A percentile compares a stretch with the other conserved stretches of the same genome.
Evolutionary conservation across 306 rosid genomes (phyloP).

Genomic region (Abrus pulchellus): DNA sequence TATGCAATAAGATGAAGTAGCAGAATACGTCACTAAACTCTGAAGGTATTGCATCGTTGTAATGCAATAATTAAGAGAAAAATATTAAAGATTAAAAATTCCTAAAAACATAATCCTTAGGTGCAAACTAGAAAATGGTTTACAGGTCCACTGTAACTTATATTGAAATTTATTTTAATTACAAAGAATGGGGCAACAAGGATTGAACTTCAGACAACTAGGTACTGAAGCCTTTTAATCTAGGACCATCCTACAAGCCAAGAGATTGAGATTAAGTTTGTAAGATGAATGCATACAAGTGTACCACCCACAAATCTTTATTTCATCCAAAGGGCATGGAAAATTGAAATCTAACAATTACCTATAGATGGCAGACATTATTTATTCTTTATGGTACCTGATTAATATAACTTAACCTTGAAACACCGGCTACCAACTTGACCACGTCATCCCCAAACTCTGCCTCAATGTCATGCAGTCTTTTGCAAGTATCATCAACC

Average conservation of each 20-base stretch:
- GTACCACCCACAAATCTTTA: background rate
- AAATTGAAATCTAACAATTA: constrained; percentile 42
- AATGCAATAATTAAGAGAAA: background rate
- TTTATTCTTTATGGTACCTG: constrained; percentile 67
- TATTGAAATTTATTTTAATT: constrained; percentile 6
- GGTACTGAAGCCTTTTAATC: background rate
- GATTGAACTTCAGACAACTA: constrained; percentile 3
- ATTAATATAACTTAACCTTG: constrained; percentile 89
- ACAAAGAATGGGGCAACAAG: constrained; percentile 28
- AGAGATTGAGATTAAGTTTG: constrained; percentile 6
- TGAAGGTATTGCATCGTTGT: constrained; percentile 1
- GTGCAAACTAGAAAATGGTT: constrained; percentile 12
- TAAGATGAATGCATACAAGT: background rate
- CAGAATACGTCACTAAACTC: constrained; percentile 23
- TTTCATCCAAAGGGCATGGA: background rate
- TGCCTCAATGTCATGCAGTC: constrained; percentile 71
- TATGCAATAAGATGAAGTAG: constrained; percentile 15
- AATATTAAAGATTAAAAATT: background rate
- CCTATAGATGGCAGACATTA: constrained; percentile 21
- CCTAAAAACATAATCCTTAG: background rate
- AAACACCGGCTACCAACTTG: constrained; percentile 90
- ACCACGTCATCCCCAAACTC: constrained; percentile 90
- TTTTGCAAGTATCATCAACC: constrained; percentile 85
- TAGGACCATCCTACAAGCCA: constrained; percentile 7
- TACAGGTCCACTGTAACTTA: background rate